phyloP scores from a whole-genome alignment of 2,329 filamentous ascomycete species.

The Aotearoamyces nothofagi region DNA sequence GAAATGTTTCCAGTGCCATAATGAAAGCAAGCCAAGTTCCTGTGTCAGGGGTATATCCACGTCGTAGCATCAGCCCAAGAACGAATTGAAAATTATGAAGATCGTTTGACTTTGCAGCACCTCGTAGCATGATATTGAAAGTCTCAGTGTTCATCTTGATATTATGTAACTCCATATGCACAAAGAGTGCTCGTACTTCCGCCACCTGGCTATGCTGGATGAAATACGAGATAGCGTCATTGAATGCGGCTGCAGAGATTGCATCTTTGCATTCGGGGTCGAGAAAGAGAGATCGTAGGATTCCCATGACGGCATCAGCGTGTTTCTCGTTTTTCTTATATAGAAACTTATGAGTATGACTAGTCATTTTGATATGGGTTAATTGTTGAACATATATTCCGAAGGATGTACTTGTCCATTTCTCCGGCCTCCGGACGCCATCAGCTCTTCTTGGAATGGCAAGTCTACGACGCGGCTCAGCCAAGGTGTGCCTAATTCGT shows the following conservation, averaged over 20 bases:
- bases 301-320: slow-evolving; percentile 8
- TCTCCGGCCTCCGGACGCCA: slow-evolving; percentile 7
- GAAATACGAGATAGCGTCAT: slow-evolving; percentile 23
- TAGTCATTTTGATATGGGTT: slow-evolving; percentile 13
- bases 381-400: slow-evolving; percentile 23
- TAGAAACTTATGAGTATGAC: slow-evolving; percentile 8
- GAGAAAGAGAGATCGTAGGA: slow-evolving; percentile 19
- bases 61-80: slow-evolving; percentile 22
- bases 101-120: slow-evolving; percentile 22
- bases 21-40: slow-evolving; percentile 26
- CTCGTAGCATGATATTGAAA: slow-evolving; percentile 27
- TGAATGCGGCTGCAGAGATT: slow-evolving; percentile 25
- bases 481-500: slow-evolving; percentile 12
- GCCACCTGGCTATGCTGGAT: slow-evolving; percentile 18
- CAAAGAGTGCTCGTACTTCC: slow-evolving; percentile 20
- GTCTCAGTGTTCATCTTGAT: slow-evolving; percentile 20
- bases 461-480: slow-evolving; percentile 2
- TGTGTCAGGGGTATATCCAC: slow-evolving; percentile 23
- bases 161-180: slow-evolving; percentile 20
- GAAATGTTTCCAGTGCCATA: slow-evolving; percentile 6
- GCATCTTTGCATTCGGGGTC: slow-evolving; percentile 15
- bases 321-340: slow-evolving; percentile 7
- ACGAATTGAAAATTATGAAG: slow-evolving; percentile 22
- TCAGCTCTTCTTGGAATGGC: slow-evolving; percentile 7
- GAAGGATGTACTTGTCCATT: slow-evolving; percentile 21